Conservation (phyloP, 176 grass and related monocot species). For the Hsuehochloa calcarea region DNA sequence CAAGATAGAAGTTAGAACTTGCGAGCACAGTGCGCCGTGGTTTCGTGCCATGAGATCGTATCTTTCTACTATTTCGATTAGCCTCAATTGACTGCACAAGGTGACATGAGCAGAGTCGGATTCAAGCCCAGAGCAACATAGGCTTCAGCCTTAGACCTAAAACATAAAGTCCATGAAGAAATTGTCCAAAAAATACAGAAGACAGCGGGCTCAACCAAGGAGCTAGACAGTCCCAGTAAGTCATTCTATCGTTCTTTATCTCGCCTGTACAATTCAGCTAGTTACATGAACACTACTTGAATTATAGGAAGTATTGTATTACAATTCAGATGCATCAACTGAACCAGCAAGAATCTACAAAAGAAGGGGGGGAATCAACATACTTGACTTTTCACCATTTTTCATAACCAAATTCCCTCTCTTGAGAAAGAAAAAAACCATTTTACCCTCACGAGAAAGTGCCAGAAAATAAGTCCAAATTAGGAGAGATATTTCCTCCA, state of each 20-base stretch:
- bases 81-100: no score
- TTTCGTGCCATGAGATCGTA: no score
- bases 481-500: constrained; percentile 40
- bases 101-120: not conserved
- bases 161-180: no score
- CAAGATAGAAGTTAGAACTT: no score
- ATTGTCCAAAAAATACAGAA: no score
- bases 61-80: no score
- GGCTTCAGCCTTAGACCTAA: no score
- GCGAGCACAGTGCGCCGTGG: no score
- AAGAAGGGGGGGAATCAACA: not conserved
- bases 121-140: no score
- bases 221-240: not conserved
- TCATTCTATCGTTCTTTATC: not conserved
- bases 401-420: not conserved
- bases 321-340: no score
- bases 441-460: not conserved
- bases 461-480: not conserved
- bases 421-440: not conserved
- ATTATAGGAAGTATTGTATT: not conserved
- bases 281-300: not conserved
- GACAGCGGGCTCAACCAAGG: no score
- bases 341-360: not conserved
- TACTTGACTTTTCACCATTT: not conserved
- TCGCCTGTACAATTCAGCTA: not conserved